Conservation (phyloP, 768 basidiomycete genomes). For the Paxillus ammoniavirescens region DNA sequence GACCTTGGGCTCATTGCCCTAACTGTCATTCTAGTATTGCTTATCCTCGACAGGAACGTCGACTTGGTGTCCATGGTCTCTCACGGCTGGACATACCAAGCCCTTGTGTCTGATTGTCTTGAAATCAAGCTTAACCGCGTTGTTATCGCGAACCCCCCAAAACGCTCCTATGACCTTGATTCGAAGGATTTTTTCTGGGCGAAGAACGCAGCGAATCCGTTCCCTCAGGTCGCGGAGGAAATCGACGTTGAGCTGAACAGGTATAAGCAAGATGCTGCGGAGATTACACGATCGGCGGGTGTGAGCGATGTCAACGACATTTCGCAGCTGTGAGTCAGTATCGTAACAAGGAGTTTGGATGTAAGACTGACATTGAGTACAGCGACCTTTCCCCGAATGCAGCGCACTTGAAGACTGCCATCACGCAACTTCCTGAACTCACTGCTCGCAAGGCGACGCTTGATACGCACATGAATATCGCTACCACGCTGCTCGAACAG, state of each 20-base stretch:
- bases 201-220: conserved; percentile 92
- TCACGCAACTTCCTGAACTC: conserved; percentile 93
- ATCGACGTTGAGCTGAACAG: conserved; percentile 89
- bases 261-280: conserved; percentile 94
- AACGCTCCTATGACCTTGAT: conserved; percentile 88
- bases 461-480: conserved; percentile 99
- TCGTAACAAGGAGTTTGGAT: not conserved
- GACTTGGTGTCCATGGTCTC: conserved; percentile 92
- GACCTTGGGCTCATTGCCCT: conserved; percentile 11
- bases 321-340: conserved; percentile 73
- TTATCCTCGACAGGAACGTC: conserved; percentile 92
- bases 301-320: conserved; percentile 96
- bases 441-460: conserved; percentile 95
- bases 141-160: conserved; percentile 74
- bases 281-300: conserved; percentile 94
- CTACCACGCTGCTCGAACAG: conserved; percentile 91
- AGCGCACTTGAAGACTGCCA: conserved; percentile 92
- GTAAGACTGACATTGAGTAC: conserved; percentile 7
- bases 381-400: conserved; percentile 93
- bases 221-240: conserved; percentile 98
- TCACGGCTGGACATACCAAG: conserved; percentile 99
- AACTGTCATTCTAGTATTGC: conserved; percentile 58
- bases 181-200: conserved; percentile 99
- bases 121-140: conserved; percentile 97
- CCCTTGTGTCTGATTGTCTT: conserved; percentile 94